Base-by-base conservation (phyloP, 78 protist genomes). In the Fonticula alba region DNA sequence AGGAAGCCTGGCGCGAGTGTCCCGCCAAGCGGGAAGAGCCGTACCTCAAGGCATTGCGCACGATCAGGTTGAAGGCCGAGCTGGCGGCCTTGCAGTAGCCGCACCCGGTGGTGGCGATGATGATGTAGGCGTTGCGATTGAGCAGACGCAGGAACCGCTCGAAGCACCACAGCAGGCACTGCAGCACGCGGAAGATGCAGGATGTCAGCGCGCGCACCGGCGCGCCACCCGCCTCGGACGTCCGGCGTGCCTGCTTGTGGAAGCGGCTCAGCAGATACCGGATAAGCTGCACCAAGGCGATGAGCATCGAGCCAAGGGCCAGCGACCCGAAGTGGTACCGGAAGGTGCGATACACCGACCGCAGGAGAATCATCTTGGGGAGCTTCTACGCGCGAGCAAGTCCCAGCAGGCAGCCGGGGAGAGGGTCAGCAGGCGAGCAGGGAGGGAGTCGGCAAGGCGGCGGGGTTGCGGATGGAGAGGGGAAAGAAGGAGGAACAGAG, bases 111-210 rank as follows among this genome's bases (percentile, higher is more conserved):
- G 73, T 58, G 1, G 87, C 80, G 52, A 68, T 69, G 27, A 27
- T 31, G 64, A 84, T 73, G 76, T 79, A 84, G 2, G 85, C 90
- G 52, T 79, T 79, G 63, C 56, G 47, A 72, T 40, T 62, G 58
- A 84, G 65, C 72, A 66, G 73, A 36, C 68, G 58, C 6, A 79
- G 0, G 65, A 80, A 37, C 27, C 63, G 54, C 74, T 84, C 82
- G 24, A 83, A 27, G 63, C 61, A 60, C 54, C 74, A 47, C 40
- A 76, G 7, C 49, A 58, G 11, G 63, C 61, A 64, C 64, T 1
- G 14, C 41, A 27, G 0, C 37, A 26, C 29, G 33, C 1, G 20
- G 40, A 26, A 0, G 20, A 38, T 0, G 20, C 67, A n/a, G n/a
- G n/a, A n/a, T n/a, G n/a, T n/a, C n/a, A n/a, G n/a, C n/a, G n/a